Evolutionary conservation across 108 stramenopile genomes (phyloP).

Genomic region (Nannochloropsis gaditana): DNA sequence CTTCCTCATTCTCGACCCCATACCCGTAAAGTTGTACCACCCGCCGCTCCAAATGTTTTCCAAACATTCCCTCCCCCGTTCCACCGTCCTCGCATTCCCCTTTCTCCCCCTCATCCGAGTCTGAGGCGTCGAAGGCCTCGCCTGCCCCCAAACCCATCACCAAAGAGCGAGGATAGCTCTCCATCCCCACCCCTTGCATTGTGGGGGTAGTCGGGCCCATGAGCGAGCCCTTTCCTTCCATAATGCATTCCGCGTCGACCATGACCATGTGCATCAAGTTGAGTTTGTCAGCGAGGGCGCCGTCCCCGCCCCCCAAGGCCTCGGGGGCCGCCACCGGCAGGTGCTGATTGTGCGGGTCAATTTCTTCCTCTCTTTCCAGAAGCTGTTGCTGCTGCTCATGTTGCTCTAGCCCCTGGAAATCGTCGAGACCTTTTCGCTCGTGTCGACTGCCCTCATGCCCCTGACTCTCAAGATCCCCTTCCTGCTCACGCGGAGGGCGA

Average conservation of each 20-base stretch:
- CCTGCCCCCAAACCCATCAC: background rate
- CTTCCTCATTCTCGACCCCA: background rate
- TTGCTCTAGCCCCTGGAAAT: background rate
- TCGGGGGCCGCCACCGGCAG: background rate
- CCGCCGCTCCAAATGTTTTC: background rate
- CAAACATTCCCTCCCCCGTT: background rate
- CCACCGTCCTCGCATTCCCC: background rate
- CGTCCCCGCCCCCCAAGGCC: background rate
- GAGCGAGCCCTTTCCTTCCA: conserved; percentile 9
- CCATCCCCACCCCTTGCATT: background rate
- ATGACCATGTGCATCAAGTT: background rate
- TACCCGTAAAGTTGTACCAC: background rate
- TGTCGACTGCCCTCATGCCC: no score
- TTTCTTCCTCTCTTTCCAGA: background rate
- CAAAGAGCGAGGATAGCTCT: background rate
- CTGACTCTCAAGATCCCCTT: no score
- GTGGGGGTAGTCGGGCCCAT: background rate
- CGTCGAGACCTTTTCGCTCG: no score
- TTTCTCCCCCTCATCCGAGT: background rate
- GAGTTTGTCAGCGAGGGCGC: conserved; percentile 16
- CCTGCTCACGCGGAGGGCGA: conserved; percentile 5
- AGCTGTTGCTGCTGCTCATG: background rate
- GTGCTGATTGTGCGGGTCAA: background rate
- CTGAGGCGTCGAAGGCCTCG: background rate
- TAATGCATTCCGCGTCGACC: background rate